Base-by-base conservation (phyloP, 495 filamentous ascomycete genomes). In the Daldinia bambusicola region DNA sequence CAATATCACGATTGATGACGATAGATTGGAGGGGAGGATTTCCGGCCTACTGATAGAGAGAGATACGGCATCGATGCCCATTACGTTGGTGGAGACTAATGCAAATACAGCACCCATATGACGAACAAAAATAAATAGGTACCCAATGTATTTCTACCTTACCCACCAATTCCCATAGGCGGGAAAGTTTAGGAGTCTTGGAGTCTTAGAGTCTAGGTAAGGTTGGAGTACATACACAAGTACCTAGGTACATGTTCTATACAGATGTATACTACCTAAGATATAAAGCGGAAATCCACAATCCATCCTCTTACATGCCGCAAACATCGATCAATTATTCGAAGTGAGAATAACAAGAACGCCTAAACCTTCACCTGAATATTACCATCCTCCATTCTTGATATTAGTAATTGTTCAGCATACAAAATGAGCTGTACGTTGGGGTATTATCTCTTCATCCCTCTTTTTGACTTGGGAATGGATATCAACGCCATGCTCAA, bases 81-180 rank as follows among this genome's bases (percentile, higher is more conserved):
- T 58, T 66, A 51, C 36, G 61, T n/a, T 36, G 31, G 62, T 64
- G 69, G 69, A 48, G 69, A 61, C 38, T 16, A 55, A 70, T 48
- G 41, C 16, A 45, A 20, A 45, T 55, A 61, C 55, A 51, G 60
- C 40, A 63, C 60, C 34, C 64, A 57, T 67, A 68, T 65, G 59
- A 67, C 69, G 60, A 61, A 26, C 26, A 26, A 26, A 26, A 26
- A 48, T 48, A 40, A 48, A 14, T 58, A 26, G 26, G 26, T 26
- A 26, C 26, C 26, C 26, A 26, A 26, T 26, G 10, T 59, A 8
- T 63, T 57, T 16, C 62, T 57, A 67, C 64, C 64, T 61, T 67
- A 67, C 57, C 64, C 63, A 66, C 63, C 43, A 43, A 62, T 41
- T 57, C 32, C 12, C 36, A 32, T 20, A 20, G 43, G 43, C 26